These are phyloP conservation scores for Candida coquimbonensis DNA, from an alignment of 805 yeast genomes.

Conservation along the genomic window DNA sequence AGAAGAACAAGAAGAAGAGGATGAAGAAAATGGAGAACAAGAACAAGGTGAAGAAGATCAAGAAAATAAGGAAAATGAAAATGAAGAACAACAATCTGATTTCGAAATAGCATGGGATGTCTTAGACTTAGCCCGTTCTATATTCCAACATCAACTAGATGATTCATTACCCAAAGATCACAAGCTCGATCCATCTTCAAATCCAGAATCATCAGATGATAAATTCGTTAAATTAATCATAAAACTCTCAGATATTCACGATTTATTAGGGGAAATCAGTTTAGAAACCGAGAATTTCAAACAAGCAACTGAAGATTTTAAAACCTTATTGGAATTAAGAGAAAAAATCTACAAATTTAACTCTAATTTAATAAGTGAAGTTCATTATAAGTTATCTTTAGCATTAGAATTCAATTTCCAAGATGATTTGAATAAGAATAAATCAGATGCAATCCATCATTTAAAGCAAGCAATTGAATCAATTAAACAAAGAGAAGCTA, in stretches of 20 bases:
- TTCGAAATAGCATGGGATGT: slow-evolving; percentile 88
- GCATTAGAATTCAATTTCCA: slow-evolving; percentile 69
- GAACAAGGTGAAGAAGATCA: slow-evolving; percentile 10
- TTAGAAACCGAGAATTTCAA: slow-evolving; percentile 82
- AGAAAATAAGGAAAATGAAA: slow-evolving; percentile 20
- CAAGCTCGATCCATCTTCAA: slow-evolving; percentile 5
- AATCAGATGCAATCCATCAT: slow-evolving; percentile 46
- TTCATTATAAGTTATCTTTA: slow-evolving; percentile 72
- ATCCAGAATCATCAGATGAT: slow-evolving; percentile 21
- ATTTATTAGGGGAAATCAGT: slow-evolving; percentile 82
- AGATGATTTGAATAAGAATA: slow-evolving; percentile 30
- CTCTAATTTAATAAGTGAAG: slow-evolving; percentile 62
- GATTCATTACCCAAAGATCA: slow-evolving; percentile 20
- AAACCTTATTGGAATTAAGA: slow-evolving; percentile 48
- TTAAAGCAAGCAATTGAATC: slow-evolving; percentile 46
- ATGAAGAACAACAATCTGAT: slow-evolving; percentile 52
- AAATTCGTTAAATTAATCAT: slow-evolving; percentile 32
- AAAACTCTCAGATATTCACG: slow-evolving; percentile 68
- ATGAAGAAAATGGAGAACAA: slow-evolving; percentile 23
- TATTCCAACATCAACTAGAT: slow-evolving; percentile 37
- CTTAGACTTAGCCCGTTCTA: slow-evolving; percentile 66
- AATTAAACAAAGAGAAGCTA: slow-evolving; percentile 35
- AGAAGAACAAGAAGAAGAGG: slow-evolving; percentile 14
- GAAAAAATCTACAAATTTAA: slow-evolving; percentile 39
- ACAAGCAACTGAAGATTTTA: slow-evolving; percentile 70